phyloP scores from a whole-genome alignment of 1,139 yeast genomes.

The Yamadazyma songkhlaensis region DNA sequence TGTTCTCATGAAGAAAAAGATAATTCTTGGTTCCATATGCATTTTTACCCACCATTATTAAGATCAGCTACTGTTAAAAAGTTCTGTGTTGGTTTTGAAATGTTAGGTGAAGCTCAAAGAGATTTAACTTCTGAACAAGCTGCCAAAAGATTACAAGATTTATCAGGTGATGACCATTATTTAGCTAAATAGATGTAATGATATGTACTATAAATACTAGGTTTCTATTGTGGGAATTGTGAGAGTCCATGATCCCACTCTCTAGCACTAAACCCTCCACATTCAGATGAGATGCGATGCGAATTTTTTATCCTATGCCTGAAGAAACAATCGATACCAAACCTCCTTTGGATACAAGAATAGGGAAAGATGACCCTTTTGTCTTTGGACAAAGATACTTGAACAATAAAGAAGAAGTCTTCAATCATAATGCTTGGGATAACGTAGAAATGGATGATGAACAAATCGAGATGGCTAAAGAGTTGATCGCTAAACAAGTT shows the following conservation, averaged over 20 bases:
- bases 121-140: constrained; percentile 78
- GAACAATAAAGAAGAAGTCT: constrained; percentile 73
- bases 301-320: constrained; percentile 3
- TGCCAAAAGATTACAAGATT: constrained; percentile 51
- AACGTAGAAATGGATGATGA: constrained; percentile 98
- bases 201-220: too few relatives aligned
- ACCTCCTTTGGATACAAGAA: constrained; percentile 39
- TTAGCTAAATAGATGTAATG: constrained; percentile 11
- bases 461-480: constrained; percentile 73
- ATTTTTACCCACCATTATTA: constrained; percentile 75
- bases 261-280: not conserved
- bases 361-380: constrained; percentile 88
- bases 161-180: constrained; percentile 41
- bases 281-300: constrained; percentile 7
- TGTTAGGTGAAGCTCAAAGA: constrained; percentile 78
- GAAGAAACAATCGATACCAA: constrained; percentile 1
- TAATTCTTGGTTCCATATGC: constrained; percentile 69
- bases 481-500: constrained; percentile 69
- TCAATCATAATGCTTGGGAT: constrained; percentile 96
- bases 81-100: constrained; percentile 74
- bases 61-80: constrained; percentile 74
- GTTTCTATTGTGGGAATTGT: too few relatives aligned
- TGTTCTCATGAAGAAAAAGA: constrained; percentile 32
- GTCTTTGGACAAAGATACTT: constrained; percentile 85
- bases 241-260: not conserved